phyloP scores from a whole-genome alignment of 2,329 filamentous ascomycete genomes.

The Chrysosporium keratinophilum region DNA sequence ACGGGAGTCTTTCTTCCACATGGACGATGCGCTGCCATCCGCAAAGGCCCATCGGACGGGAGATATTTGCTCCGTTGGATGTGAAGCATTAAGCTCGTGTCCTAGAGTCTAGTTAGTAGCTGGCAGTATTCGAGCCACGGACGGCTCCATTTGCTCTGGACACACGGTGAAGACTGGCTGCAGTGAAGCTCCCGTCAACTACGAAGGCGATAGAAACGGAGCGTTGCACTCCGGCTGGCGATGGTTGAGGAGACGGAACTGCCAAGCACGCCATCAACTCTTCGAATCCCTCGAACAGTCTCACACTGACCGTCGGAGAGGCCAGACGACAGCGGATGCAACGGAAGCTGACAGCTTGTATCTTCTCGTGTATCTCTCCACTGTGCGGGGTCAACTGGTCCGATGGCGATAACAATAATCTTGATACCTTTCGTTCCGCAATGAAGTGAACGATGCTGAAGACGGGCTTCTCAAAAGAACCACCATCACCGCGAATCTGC shows the following conservation, averaged over 20 bases:
- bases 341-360: too few relatives aligned
- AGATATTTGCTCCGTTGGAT: background rate
- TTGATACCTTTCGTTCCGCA: background rate
- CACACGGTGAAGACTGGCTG: background rate
- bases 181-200: too few relatives aligned
- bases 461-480: background rate
- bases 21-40: background rate
- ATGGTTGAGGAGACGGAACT: background rate
- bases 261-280: background rate
- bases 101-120: too few relatives aligned
- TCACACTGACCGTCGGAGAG: too few relatives aligned
- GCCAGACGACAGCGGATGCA: too few relatives aligned
- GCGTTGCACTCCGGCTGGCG: background rate
- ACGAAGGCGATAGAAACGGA: too few relatives aligned
- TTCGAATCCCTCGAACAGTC: too few relatives aligned
- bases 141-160: too few relatives aligned
- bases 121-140: too few relatives aligned
- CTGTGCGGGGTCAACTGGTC: background rate
- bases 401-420: background rate
- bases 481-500: background rate
- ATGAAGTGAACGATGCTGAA: background rate
- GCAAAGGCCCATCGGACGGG: background rate
- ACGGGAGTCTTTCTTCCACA: background rate
- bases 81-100: too few relatives aligned
- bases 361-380: too few relatives aligned